These are phyloP conservation scores for Eragrostis curvula DNA, from an alignment of 176 grass and related monocot species.

Conservation along the genomic window DNA sequence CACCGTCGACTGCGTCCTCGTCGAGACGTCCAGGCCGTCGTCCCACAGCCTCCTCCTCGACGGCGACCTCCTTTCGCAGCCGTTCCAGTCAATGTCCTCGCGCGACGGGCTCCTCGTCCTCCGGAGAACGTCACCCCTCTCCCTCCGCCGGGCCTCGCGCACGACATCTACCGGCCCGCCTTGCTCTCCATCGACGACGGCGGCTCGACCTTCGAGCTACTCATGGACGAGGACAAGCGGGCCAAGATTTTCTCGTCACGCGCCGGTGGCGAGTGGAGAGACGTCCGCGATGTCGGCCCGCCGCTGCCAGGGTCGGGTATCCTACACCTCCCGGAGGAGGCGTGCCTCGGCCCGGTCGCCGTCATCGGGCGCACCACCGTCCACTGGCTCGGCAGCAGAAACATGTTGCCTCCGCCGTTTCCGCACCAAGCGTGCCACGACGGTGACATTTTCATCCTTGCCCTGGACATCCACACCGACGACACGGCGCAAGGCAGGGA, in stretches of 20 bases:
- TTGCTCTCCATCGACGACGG: background rate
- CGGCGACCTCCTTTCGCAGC: too few species aligned
- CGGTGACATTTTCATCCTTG: background rate
- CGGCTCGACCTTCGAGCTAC: background rate
- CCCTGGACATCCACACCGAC: background rate
- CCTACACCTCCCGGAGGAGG: background rate
- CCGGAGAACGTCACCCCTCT: background rate
- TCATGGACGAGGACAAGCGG: background rate
- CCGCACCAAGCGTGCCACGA: background rate
- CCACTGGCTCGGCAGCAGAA: background rate
- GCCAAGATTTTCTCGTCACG: background rate
- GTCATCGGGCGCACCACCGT: background rate
- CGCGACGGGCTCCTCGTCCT: too few species aligned
- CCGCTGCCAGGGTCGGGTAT: background rate
- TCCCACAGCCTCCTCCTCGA: too few species aligned
- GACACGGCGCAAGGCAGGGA: background rate
- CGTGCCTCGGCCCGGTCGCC: background rate
- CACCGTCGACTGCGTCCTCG: too few species aligned
- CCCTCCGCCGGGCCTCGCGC: background rate
- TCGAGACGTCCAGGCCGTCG: too few species aligned
- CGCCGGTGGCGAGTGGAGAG: background rate
- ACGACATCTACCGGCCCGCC: background rate
- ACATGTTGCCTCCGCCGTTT: too few species aligned
- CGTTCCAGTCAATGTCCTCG: too few species aligned
- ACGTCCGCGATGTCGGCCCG: background rate